These are phyloP conservation scores for Aspergillus campestris DNA, from an alignment of 495 filamentous ascomycete genomes.

Conservation along the genomic window DNA sequence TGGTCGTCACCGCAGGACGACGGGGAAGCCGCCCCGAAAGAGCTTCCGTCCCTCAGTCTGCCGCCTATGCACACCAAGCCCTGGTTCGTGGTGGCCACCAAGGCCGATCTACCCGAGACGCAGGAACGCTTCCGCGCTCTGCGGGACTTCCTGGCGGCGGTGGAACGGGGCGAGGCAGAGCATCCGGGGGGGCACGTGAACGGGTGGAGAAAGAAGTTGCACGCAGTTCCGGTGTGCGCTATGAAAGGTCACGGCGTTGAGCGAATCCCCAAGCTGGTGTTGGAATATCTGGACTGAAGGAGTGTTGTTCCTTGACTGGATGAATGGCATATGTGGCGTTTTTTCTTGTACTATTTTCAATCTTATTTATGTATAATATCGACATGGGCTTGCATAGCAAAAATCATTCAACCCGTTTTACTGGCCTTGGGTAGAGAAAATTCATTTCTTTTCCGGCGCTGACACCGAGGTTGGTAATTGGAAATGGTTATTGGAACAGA, in stretches of 20 bases:
- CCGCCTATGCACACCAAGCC: constrained; percentile 77
- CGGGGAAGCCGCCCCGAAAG: neutral
- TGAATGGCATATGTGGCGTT: too few species aligned
- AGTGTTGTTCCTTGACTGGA: too few species aligned
- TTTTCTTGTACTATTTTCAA: too few species aligned
- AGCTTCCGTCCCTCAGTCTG: constrained; percentile 28
- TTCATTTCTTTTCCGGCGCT: too few species aligned
- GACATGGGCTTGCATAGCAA: too few species aligned
- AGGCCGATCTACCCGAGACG: constrained; percentile 76
- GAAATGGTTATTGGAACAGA: too few species aligned
- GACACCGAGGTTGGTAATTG: too few species aligned
- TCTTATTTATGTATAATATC: too few species aligned
- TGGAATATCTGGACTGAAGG: constrained; percentile 55
- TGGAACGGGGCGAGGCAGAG: constrained; percentile 46
- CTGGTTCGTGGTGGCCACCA: constrained; percentile 96
- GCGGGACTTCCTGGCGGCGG: constrained; percentile 54
- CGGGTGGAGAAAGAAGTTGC: constrained; percentile 57
- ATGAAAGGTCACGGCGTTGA: constrained; percentile 76
- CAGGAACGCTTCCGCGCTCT: constrained; percentile 66
- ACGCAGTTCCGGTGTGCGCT: constrained; percentile 79
- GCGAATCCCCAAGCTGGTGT: constrained; percentile 66
- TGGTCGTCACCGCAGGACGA: constrained; percentile 6
- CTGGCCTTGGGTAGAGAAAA: too few species aligned
- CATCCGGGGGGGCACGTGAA: constrained; percentile 65
- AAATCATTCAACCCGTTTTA: too few species aligned